Base-by-base conservation (phyloP, 2,329 filamentous ascomycete species). In the Purpureocillium takamizusanense region DNA sequence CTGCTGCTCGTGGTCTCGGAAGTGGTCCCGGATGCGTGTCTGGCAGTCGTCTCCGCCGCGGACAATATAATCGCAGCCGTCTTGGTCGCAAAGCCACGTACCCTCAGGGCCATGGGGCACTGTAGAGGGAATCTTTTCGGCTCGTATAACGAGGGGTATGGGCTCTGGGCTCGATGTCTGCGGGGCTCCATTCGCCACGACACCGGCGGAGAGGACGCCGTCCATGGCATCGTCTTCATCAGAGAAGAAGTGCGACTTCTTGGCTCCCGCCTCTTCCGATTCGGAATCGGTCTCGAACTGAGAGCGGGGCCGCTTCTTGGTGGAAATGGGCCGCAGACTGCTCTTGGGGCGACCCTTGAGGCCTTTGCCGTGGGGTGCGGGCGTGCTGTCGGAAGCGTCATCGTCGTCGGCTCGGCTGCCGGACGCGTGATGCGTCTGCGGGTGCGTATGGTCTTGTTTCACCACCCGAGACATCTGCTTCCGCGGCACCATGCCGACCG, bases 11-110 rank as follows among this genome's bases (percentile, higher is more conserved):
- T 86, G 82, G 37, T 73, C 63, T 30, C 65, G 45, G 30, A 80
- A 72, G 51, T 87, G 83, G 35, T 72, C 63, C 14, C 65, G 66
- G 33, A 86, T 81, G 9, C 74, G 59, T 4, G 66, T 60, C 42
- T 75, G 70, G 17, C 74, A 74, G 31, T 72, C 66, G 33, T 76
- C 71, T n/a, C 76, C 76, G 3, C 69, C 70, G 43, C 79, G 78
- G 10, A 86, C 76, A 31, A 79, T 67, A 47, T 78, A 78, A 29
- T 62, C 62, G 50, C 83, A 87, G 17, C 72, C 78, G 10, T 77
- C 73, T 43, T 81, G 69, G 4, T 72, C 70, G 50, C 83, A 87
- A 1, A 63, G 64, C 81, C 82, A 87, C 0, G 76, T 77, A 38
- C 80, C 73, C 42, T 77, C 68, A 0, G 76, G 73, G 0, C 75